Conservation (phyloP, 352 stramenopile species). For the Phytophthora cactorum region DNA sequence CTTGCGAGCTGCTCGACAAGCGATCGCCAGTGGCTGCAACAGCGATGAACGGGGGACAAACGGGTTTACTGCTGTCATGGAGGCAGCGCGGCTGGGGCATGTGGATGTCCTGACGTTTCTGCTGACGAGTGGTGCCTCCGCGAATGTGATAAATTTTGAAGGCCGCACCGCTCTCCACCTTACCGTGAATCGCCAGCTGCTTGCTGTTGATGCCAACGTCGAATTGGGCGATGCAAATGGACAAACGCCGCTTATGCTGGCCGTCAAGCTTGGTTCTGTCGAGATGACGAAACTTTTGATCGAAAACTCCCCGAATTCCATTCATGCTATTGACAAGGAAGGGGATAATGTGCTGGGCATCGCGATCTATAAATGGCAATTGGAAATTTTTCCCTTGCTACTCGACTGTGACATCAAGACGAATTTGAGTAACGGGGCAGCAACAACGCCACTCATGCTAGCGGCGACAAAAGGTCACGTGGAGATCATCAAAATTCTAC, state of each 20-base stretch:
- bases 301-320: neutral
- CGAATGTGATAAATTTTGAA: conserved; percentile 7
- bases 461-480: conserved; percentile 13
- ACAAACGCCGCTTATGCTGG: conserved; percentile 10
- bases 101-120: conserved; percentile 14
- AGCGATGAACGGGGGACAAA: conserved; percentile 1
- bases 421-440: conserved; percentile 12
- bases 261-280: neutral
- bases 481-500: conserved; percentile 11
- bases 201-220: conserved; percentile 13
- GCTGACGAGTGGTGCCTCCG: neutral
- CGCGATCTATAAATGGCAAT: conserved; percentile 4
- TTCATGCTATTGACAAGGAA: conserved; percentile 11
- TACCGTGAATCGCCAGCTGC: conserved; percentile 2
- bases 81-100: conserved; percentile 1
- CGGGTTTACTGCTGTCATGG: conserved; percentile 12
- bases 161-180: conserved; percentile 13
- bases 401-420: neutral
- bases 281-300: conserved; percentile 4
- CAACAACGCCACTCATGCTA: conserved; percentile 22
- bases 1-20: conserved; percentile 4
- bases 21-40: neutral
- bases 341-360: conserved; percentile 12
- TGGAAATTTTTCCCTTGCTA: conserved; percentile 7
- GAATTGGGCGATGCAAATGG: conserved; percentile 3